Percentiles rank a stretch among this genome's conserved stretches.
Conservation (phyloP, 805 yeast species). For the Jamesozyma lodderae region DNA sequence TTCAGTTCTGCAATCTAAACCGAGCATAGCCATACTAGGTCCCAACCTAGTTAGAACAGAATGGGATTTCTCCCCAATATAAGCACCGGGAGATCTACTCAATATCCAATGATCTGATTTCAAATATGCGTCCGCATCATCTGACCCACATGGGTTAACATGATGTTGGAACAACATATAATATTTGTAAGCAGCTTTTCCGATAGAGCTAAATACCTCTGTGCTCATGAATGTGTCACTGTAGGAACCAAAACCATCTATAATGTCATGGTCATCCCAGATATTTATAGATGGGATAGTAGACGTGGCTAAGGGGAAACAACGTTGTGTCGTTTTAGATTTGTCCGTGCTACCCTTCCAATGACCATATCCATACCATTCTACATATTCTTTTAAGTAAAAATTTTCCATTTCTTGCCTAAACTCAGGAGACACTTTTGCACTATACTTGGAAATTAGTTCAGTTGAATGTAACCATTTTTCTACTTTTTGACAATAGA, state of each 20-base stretch:
- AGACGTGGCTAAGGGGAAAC: slow-evolving; percentile 68
- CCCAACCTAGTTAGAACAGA: slow-evolving; percentile 72
- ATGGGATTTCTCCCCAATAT: slow-evolving; percentile 54
- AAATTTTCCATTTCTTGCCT: slow-evolving; percentile 48
- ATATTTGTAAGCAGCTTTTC: slow-evolving; percentile 71
- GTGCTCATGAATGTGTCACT: slow-evolving; percentile 63
- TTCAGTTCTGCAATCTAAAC: slow-evolving; percentile 91
- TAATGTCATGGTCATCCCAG: slow-evolving; percentile 92
- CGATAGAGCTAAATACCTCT: slow-evolving; percentile 61
- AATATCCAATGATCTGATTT: slow-evolving; percentile 53
- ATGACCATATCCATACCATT: slow-evolving; percentile 86
- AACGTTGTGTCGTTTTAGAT: slow-evolving; percentile 57
- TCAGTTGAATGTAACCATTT: slow-evolving; percentile 56
- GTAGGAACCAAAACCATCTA: slow-evolving; percentile 94
- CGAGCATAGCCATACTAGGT: slow-evolving; percentile 57
- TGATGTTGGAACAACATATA: slow-evolving; percentile 92
- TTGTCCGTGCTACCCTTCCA: slow-evolving; percentile 54
- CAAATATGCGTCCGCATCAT: slow-evolving; percentile 26
- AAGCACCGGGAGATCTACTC: slow-evolving; percentile 47
- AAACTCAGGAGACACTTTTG: slow-evolving; percentile 40
- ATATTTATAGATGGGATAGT: slow-evolving; percentile 80
- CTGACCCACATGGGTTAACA: slow-evolving; percentile 39
- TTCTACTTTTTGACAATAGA: slow-evolving; percentile 42
- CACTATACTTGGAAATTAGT: slow-evolving; percentile 37
- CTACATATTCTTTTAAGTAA: slow-evolving; percentile 64